phyloP scores from a whole-genome alignment of 1,139 yeast genomes.

The Hansenula lynferdii region DNA sequence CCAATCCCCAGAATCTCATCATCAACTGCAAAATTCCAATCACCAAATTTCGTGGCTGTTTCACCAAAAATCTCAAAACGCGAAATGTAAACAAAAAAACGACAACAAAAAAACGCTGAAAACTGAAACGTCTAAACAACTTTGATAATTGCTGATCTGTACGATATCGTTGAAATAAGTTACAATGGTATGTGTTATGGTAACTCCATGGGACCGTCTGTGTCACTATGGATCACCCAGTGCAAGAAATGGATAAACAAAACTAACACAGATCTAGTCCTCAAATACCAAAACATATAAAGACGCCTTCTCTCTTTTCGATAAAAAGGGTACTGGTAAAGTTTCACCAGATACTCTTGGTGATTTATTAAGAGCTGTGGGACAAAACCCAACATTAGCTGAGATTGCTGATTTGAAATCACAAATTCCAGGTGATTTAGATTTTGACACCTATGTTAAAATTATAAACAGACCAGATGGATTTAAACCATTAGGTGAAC shows the following conservation, averaged over 20 bases:
- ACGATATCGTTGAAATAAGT: neutral
- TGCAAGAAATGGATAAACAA: no score
- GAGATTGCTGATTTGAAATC: slow-evolving; percentile 75
- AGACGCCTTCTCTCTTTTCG: slow-evolving; percentile 97
- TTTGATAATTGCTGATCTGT: neutral
- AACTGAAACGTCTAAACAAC: neutral
- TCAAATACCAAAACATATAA: slow-evolving; percentile 62
- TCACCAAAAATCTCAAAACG: slow-evolving; percentile 1
- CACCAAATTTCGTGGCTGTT: neutral
- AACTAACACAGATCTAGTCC: slow-evolving; percentile 5
- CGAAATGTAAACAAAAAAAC: slow-evolving; percentile 4
- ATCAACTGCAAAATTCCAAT: no score
- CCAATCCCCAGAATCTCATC: no score
- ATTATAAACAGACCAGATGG: slow-evolving; percentile 87
- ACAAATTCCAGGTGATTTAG: slow-evolving; percentile 38
- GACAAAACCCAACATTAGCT: slow-evolving; percentile 95
- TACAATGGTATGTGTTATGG: neutral
- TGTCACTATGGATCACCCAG: no score
- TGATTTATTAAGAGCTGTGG: slow-evolving; percentile 92
- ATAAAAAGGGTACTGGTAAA: slow-evolving; percentile 92
- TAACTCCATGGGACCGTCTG: no score
- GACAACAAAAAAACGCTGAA: neutral
- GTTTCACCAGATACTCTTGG: slow-evolving; percentile 88
- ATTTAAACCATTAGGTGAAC: slow-evolving; percentile 85
- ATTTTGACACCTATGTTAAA: slow-evolving; percentile 73